phyloP scores from a whole-genome alignment of 139 green algal species.

The Tetraselmis striata region DNA sequence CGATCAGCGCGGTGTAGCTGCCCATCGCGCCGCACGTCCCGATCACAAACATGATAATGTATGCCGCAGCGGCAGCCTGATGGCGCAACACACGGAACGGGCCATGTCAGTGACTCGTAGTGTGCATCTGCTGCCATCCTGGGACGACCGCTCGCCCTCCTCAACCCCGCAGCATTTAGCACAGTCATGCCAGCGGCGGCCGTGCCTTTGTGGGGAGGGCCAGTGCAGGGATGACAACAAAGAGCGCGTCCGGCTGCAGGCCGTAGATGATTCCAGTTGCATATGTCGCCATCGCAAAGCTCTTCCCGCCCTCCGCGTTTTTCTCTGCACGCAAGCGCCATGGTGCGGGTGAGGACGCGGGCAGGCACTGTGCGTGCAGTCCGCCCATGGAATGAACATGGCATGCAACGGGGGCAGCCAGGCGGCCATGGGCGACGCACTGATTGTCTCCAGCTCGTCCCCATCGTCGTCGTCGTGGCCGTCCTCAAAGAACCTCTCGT shows the following conservation, averaged over 20 bases:
- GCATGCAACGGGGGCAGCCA: not conserved
- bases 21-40: conserved; percentile 94
- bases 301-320: not conserved
- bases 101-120: too few species aligned
- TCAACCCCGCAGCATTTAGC: too few species aligned
- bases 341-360: not conserved
- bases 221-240: conserved; percentile 92
- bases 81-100: too few species aligned
- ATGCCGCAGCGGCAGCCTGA: conserved; percentile 62
- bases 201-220: conserved; percentile 79
- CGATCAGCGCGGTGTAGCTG: conserved; percentile 84
- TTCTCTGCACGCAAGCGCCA: not conserved
- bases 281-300: conserved; percentile 69
- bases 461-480: conserved; percentile 11
- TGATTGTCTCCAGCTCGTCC: conserved; percentile 5
- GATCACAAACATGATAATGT: conserved; percentile 90
- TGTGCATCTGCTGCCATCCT: too few species aligned
- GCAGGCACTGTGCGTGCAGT: not conserved
- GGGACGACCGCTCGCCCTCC: too few species aligned
- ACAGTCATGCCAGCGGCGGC: too few species aligned
- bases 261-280: conserved; percentile 93
- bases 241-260: conserved; percentile 92
- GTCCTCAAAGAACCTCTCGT: conserved; percentile 68
- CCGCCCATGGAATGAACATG: not conserved
- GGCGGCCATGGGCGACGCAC: not conserved